Conservation (phyloP, 805 yeast species). For the Nakazawaea ambrosiae region DNA sequence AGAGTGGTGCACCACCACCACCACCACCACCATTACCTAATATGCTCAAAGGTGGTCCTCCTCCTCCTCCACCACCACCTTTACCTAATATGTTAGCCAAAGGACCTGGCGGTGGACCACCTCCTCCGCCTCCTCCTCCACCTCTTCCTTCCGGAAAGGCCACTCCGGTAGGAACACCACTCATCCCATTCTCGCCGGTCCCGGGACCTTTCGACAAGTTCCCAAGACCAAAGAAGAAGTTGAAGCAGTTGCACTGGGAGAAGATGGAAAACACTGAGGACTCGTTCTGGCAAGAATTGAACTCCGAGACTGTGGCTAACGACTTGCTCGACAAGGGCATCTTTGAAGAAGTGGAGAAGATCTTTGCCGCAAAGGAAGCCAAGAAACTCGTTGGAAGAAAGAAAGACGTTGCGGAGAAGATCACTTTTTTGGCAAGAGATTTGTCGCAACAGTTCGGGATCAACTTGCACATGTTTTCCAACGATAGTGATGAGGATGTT, state of each 20-base stretch:
- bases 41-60: conserved; percentile 20
- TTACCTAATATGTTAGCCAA: conserved; percentile 14
- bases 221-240: conserved; percentile 66
- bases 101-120: conserved; percentile 16
- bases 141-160: conserved; percentile 8
- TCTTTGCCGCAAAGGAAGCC: conserved; percentile 46
- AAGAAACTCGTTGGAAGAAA: conserved; percentile 36
- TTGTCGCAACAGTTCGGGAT: conserved; percentile 76
- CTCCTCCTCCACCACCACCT: conserved; percentile 28
- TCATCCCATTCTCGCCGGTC: conserved; percentile 15
- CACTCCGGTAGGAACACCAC: conserved; percentile 14
- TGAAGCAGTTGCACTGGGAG: conserved; percentile 97
- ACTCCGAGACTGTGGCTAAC: conserved; percentile 35
- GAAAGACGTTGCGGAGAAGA: conserved; percentile 28
- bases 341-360: conserved; percentile 53
- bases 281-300: conserved; percentile 75
- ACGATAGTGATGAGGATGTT: conserved; percentile 45
- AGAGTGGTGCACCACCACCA: conserved; percentile 19
- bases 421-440: conserved; percentile 60
- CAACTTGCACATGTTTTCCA: conserved; percentile 59
- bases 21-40: conserved; percentile 28
- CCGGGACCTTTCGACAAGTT: conserved; percentile 37
- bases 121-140: conserved; percentile 24
- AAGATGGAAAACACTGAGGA: conserved; percentile 76
- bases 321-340: conserved; percentile 54